Percentiles rank a stretch among this genome's conserved stretches.
phyloP scores from a whole-genome alignment of 2,329 filamentous ascomycete genomes.

The Trichoderma brevicompactum region DNA sequence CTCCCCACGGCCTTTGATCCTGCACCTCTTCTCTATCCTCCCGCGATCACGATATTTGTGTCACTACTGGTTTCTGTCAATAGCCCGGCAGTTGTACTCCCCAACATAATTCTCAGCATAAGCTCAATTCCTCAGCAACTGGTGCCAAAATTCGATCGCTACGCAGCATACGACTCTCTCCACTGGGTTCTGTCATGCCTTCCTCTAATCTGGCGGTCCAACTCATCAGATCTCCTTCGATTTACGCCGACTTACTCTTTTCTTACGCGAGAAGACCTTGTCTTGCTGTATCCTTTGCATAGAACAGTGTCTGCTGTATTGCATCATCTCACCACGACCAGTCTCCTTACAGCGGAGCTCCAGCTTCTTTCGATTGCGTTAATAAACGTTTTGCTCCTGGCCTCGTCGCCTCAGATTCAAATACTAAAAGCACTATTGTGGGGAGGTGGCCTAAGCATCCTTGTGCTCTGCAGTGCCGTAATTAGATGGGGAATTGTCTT shows the following conservation, averaged over 20 bases:
- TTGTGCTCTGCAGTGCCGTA: constrained; percentile 73
- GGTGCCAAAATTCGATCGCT: constrained; percentile 65
- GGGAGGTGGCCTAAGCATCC: constrained; percentile 77
- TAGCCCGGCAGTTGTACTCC: constrained; percentile 66
- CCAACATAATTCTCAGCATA: constrained; percentile 81
- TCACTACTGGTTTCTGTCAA: constrained; percentile 72
- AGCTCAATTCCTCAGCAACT: constrained; percentile 74
- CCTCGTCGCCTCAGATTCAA: constrained; percentile 78
- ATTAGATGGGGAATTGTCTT: constrained; percentile 84
- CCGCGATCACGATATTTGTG: constrained; percentile 74
- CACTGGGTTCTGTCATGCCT: constrained; percentile 80
- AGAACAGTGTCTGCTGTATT: constrained; percentile 74
- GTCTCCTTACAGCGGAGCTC: constrained; percentile 82
- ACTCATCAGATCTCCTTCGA: constrained; percentile 40
- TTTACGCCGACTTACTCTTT: constrained; percentile 42
- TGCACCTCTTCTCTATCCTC: constrained; percentile 86
- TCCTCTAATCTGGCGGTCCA: constrained; percentile 56
- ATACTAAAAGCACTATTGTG: constrained; percentile 86
- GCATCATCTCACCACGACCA: constrained; percentile 83
- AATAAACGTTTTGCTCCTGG: constrained; percentile 79
- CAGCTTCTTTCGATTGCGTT: constrained; percentile 83
- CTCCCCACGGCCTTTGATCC: constrained; percentile 85
- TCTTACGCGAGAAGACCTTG: constrained; percentile 61
- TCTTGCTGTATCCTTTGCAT: constrained; percentile 80
- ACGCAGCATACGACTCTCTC: constrained; percentile 64